Base-by-base conservation (phyloP, 805 yeast species). In the Saturnispora sanitii region DNA sequence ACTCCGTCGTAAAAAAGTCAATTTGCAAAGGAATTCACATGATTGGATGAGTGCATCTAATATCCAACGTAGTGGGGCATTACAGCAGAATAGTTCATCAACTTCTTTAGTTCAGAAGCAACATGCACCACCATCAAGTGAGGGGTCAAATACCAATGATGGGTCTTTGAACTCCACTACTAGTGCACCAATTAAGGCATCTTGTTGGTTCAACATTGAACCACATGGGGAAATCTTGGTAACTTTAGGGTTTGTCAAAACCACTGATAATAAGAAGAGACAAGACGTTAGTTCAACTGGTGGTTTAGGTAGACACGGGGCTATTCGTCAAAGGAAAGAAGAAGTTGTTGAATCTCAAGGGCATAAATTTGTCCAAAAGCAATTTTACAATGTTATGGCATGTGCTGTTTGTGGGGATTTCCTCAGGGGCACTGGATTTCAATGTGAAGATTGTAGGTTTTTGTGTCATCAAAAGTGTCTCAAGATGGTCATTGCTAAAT, bases 321-420 rank as follows among this genome's bases (percentile, higher is more conserved):
- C 99, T 47, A 90, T 92, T 49, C 82, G 95, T 54, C 92, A 86
- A 60, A 79, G 88, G 65, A 86, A 88, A 51, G 85, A 79, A 54
- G 94, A 84, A 50, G 85, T 92, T 2, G 84, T 79, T 57, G 96
- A 90, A 61, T 92, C 86, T 52, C 94, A 86, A 57, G 99, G 99
- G 15, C 99, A 92, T 64, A 94, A 86, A 61, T 92, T 92, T 64
- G 94, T 85, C 33, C 95, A 85, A 59, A 90, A 85, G 52, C 95
- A 87, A 57, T 87, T 88, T 57, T 92, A 92, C 70, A 85, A 84
- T 52, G 85, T 92, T 55, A 90, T 92, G 96, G 77, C 92, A 50
- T 92, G 99, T 67, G 96, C 97, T 1, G 75, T 88, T 46, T 92
- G 99, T 71, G 95, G 95, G 4, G 97, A 92, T 46, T 92, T 92